Evolutionary conservation across 345 rosid genomes (phyloP).

Genomic region (Populus alba): DNA sequence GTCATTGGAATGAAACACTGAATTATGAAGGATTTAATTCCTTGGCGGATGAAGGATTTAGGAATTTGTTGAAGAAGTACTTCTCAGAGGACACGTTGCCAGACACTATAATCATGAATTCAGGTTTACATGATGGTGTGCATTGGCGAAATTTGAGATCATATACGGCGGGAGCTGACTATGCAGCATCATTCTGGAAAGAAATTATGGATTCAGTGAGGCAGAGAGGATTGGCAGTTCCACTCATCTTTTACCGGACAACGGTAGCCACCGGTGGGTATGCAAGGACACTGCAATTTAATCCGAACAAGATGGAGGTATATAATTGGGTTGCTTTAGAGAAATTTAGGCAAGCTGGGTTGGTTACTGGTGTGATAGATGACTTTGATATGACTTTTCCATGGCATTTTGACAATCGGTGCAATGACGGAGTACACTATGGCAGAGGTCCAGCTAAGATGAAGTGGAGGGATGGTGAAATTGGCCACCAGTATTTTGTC

Average conservation of each 20-base stretch:
- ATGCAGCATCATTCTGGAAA: constrained; percentile 73
- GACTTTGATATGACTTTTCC: constrained; percentile 89
- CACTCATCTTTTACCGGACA: constrained; percentile 61
- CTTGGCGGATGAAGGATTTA: constrained; percentile 52
- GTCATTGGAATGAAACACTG: constrained; percentile 77
- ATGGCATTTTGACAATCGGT: constrained; percentile 89
- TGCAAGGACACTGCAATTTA: constrained; percentile 65
- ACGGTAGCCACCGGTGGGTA: constrained; percentile 89
- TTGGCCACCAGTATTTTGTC: constrained; percentile 97
- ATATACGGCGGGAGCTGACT: constrained; percentile 57
- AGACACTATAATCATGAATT: constrained; percentile 75
- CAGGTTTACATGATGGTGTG: constrained; percentile 88
- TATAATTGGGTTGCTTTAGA: constrained; percentile 71
- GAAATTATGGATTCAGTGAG: constrained; percentile 56
- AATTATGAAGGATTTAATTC: constrained; percentile 92
- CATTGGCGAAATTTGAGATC: constrained; percentile 53
- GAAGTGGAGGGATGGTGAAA: constrained; percentile 88
- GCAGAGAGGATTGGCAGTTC: constrained; percentile 57
- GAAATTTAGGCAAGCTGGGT: constrained; percentile 56
- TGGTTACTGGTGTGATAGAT: constrained; percentile 70
- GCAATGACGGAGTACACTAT: constrained; percentile 91
- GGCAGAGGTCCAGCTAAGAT: constrained; percentile 82
- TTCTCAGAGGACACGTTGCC: constrained; percentile 70
- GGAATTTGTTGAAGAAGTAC: constrained; percentile 62
- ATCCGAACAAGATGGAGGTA: constrained; percentile 88